Conservation (phyloP, 345 rosid genomes). For the Syzygium aromaticum region DNA sequence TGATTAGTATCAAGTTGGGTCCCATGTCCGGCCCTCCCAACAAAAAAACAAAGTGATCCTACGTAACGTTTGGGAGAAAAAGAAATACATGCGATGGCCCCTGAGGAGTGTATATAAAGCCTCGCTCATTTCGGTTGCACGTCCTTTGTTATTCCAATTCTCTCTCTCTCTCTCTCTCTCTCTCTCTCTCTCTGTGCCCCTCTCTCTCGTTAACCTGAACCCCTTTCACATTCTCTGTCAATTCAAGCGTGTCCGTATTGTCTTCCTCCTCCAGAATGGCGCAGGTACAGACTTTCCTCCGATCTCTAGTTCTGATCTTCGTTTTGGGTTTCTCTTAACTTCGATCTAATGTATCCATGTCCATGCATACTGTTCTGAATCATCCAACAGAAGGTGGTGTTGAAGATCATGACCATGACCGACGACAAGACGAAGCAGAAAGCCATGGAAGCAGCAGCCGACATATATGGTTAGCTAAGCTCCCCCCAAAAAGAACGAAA, state of each 20-base stretch:
- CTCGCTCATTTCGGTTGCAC: not conserved
- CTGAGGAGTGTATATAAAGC: not conserved
- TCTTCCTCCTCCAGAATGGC: constrained; percentile 31
- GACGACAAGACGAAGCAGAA: constrained; percentile 89
- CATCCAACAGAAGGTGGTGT: constrained; percentile 51
- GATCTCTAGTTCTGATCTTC: not conserved
- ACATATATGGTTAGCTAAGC: constrained; percentile 46
- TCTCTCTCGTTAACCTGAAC: not conserved
- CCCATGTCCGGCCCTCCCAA: not conserved
- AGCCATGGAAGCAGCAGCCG: constrained; percentile 88
- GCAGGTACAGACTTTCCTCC: constrained; percentile 28
- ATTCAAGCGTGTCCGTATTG: not conserved
- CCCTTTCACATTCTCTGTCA: not conserved
- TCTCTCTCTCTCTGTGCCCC: not conserved
- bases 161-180: not conserved
- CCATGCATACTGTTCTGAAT: not conserved
- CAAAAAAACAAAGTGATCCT: not conserved
- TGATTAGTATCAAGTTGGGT: not conserved
- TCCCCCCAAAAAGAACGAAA: not conserved
- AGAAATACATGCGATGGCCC: not conserved
- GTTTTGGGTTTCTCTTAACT: not conserved
- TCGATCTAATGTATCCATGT: not conserved
- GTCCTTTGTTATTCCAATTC: not conserved
- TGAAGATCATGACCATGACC: constrained; percentile 86
- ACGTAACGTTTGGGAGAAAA: not conserved